phyloP scores from a whole-genome alignment of 352 stramenopile species.

The Phytophthora idaei region DNA sequence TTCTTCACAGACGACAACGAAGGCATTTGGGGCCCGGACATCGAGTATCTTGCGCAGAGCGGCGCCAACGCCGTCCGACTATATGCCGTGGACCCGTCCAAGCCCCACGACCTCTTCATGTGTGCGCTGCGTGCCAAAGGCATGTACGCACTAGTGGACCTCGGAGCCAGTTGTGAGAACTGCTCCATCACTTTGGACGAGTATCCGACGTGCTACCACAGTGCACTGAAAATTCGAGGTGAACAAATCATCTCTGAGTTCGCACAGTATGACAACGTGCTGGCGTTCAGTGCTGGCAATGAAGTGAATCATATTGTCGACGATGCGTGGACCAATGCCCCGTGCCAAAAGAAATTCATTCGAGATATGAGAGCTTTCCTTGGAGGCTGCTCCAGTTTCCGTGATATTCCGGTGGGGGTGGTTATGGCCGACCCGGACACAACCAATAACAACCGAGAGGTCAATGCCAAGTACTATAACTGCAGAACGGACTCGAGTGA shows the following conservation, averaged over 20 bases:
- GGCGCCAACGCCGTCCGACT: conserved; percentile 83
- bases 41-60: conserved; percentile 59
- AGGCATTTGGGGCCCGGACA: conserved; percentile 75
- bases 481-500: conserved; percentile 75
- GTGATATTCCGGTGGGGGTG: conserved; percentile 76
- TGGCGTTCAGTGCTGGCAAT: conserved; percentile 83
- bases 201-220: conserved; percentile 64
- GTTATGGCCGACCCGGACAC: conserved; percentile 68
- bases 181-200: conserved; percentile 64
- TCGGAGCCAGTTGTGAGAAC: conserved; percentile 60
- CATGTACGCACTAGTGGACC: conserved; percentile 82
- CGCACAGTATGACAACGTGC: conserved; percentile 83
- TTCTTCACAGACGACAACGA: conserved; percentile 83
- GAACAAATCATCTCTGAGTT: conserved; percentile 84
- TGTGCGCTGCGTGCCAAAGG: conserved; percentile 68
- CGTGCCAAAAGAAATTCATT: conserved; percentile 91
- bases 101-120: conserved; percentile 91
- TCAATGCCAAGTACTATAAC: conserved; percentile 87
- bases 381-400: conserved; percentile 53
- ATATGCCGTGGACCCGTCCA: conserved; percentile 83
- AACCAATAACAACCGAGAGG: conserved; percentile 52
- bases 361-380: conserved; percentile 84
- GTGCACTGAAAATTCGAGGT: conserved; percentile 65
- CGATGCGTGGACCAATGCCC: conserved; percentile 56
- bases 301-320: conserved; percentile 78